These are phyloP conservation scores for Helicostylum pulchrum DNA, from an alignment of 192 early-diverging fungal genomes.

Conservation along the genomic window DNA sequence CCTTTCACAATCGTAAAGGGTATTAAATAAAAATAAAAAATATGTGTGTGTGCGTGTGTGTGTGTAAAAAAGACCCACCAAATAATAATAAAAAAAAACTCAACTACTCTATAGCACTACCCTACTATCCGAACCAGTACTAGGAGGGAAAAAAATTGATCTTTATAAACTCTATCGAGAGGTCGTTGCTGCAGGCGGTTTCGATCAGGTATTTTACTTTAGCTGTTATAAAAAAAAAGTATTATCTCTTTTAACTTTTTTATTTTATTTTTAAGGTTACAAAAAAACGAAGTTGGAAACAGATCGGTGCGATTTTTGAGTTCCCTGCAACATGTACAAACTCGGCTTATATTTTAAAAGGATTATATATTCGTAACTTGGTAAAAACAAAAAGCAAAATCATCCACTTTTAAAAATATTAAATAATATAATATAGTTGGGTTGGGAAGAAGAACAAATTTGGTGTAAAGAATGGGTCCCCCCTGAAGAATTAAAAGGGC, in stretches of 20 bases:
- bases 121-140: constrained; percentile 58
- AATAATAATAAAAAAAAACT: not conserved
- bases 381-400: not conserved
- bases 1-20: constrained; percentile 22
- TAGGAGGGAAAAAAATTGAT: constrained; percentile 75
- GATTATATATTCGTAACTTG: constrained; percentile 63
- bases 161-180: constrained; percentile 54
- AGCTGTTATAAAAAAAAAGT: not conserved
- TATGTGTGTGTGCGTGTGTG: too few species aligned
- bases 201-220: constrained; percentile 49
- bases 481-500: constrained; percentile 25
- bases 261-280: constrained; percentile 56
- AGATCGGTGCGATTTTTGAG: constrained; percentile 63
- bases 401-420: not conserved
- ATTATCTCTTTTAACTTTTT: not conserved
- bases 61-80: not conserved
- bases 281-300: constrained; percentile 66
- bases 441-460: constrained; percentile 28
- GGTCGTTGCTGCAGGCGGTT: constrained; percentile 64
- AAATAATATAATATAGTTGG: not conserved
- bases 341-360: constrained; percentile 73
- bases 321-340: constrained; percentile 80
- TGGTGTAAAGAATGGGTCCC: constrained; percentile 22
- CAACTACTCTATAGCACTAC: constrained; percentile 34
- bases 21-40: constrained; percentile 3